phyloP scores from a whole-genome alignment of 169 alveolate genomes.

The Amoebophrya sp. region DNA sequence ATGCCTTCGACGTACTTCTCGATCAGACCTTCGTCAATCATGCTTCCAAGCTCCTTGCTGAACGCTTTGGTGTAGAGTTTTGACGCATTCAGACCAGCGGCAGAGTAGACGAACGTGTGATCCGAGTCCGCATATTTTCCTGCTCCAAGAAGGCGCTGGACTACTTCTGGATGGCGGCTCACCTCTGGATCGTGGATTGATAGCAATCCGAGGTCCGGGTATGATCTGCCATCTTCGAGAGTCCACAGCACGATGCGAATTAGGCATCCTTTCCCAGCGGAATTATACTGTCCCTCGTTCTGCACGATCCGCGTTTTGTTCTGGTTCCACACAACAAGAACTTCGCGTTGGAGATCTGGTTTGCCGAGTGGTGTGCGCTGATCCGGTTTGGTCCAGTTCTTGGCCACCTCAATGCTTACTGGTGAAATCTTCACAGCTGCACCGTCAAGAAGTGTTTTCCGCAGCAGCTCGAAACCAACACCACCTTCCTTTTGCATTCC shows the following conservation, averaged over 20 bases:
- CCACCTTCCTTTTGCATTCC: not conserved
- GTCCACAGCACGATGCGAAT: not conserved
- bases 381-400: not conserved
- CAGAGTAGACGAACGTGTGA: not conserved
- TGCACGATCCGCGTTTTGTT: not conserved
- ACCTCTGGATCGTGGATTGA: not conserved
- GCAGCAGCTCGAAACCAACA: not conserved
- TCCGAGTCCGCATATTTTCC: not conserved
- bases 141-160: not conserved
- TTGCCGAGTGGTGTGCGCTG: not conserved
- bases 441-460: not conserved
- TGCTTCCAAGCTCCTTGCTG: not conserved
- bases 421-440: not conserved
- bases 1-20: not conserved
- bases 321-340: not conserved
- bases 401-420: not conserved
- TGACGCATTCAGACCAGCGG: not conserved
- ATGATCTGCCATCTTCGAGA: not conserved
- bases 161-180: not conserved
- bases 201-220: not conserved
- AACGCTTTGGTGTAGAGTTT: not conserved
- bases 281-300: not conserved
- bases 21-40: not conserved
- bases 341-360: not conserved
- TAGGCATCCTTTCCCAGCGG: not conserved